A percentile compares a stretch with the other conserved stretches of the same genome.
phyloP scores from a whole-genome alignment of 1,284 basidiomycete genomes.

The Phenoliferia sp. region DNA sequence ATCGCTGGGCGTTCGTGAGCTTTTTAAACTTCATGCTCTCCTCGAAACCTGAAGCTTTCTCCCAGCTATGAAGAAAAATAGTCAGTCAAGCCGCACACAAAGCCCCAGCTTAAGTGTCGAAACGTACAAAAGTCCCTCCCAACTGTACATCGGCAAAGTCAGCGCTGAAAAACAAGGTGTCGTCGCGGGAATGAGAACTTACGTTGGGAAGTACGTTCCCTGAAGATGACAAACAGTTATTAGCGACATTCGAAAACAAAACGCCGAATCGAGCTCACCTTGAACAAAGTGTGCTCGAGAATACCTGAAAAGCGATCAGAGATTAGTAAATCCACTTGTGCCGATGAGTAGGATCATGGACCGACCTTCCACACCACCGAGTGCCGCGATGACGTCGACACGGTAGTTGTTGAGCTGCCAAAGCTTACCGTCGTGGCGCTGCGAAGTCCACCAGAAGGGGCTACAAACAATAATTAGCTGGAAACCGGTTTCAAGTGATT shows the following conservation, averaged over 20 bases:
- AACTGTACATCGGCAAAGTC: too few species aligned
- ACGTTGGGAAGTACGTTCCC: slow-evolving; percentile 41
- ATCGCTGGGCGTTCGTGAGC: slow-evolving; percentile 89
- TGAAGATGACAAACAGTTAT: not conserved
- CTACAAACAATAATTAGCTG: slow-evolving; percentile 50
- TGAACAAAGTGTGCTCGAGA: slow-evolving; percentile 94
- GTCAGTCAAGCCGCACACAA: slow-evolving; percentile 16
- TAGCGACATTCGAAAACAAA: slow-evolving; percentile 34
- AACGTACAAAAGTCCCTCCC: slow-evolving; percentile 55
- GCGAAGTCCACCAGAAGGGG: slow-evolving; percentile 98
- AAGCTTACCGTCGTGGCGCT: slow-evolving; percentile 94
- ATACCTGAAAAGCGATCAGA: slow-evolving; percentile 1
- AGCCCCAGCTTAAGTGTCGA: slow-evolving; percentile 20
- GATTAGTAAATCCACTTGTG: not conserved
- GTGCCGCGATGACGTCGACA: slow-evolving; percentile 96
- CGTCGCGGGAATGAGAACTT: too few species aligned
- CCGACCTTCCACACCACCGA: slow-evolving; percentile 96
- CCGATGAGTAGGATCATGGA: not conserved
- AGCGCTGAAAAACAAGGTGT: too few species aligned
- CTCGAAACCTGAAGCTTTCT: slow-evolving; percentile 54
- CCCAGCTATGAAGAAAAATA: slow-evolving; percentile 61
- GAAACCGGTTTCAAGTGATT: too few species aligned
- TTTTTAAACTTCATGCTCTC: slow-evolving; percentile 47
- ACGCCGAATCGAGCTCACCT: slow-evolving; percentile 63
- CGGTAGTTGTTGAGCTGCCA: slow-evolving; percentile 99